Base-by-base conservation (phyloP, 352 stramenopile genomes). In the Globisporangium parvum region DNA sequence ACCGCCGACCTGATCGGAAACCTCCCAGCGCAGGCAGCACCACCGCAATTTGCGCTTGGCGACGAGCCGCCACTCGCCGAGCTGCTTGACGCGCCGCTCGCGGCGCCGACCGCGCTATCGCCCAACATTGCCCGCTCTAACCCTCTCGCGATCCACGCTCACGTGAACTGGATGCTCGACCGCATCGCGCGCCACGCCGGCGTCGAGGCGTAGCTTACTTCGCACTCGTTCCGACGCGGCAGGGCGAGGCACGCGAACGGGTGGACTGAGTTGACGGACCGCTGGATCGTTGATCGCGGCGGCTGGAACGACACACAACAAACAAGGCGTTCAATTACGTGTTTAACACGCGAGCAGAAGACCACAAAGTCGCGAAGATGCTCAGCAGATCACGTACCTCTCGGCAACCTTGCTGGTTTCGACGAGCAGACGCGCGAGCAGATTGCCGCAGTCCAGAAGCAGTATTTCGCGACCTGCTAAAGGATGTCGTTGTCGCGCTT, bases 311-410 rank as follows among this genome's bases (percentile, higher is more conserved):
- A 51, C 0, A 58, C 12, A 51, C 39, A 4, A 39, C 33, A 0
- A 58, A 58, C 53, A 58, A 58, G 35, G 53, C 21, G 3, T 58
- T 58, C 12, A 58, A 41, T 39, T 51, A 58, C 12, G 53, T 58
- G 9, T 58, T 52, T 20, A 58, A 58, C 31, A 58, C 53, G 17
- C 44, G 44, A 0, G 14, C 28, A 21, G 53, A 58, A 35, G 44
- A 41, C 33, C 37, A 51, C 39, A 58, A 58, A 21, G 40, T 50
- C 3, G 41, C 52, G 26, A 49, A 49, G 21, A 12, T 49, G 21
- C 6, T 49, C 0, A 49, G 44, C 14, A 20, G 31, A 45, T 10
- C 8, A 54, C 49, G 49, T 35, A 47, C 49, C 49, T 54, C 33
- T 46, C 21, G 3, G 20, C 3, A 14, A 11, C 23, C 15, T 46